Evolutionary conservation across 768 basidiomycete species (phyloP), one percentile per base, ranked within the genome.

Genomic region (Chiua virens): DNA sequence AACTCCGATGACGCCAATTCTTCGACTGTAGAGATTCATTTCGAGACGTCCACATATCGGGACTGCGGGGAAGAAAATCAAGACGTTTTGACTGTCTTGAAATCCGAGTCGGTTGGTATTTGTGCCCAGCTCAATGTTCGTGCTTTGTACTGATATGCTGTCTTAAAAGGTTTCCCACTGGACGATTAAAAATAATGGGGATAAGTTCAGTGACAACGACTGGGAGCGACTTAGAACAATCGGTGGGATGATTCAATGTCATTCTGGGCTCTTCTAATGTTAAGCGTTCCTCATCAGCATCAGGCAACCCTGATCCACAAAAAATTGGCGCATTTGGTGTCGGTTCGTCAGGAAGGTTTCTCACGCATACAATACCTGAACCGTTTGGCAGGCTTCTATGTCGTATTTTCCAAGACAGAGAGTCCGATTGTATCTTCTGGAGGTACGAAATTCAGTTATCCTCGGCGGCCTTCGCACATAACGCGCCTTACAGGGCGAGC

Each of bases 241-340:
- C 60, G 87, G 86, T 85, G n/a, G 20, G 75, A 32, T 10, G 9
- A 8, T 28, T 28, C 11, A 8, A 9, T 32, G 14, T 32, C 14
- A 30, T 3, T 32, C 32, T 6, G 11, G 2, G 10, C 28, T 14
- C 14, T 14, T 32, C 32, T 15, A 6, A 32, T 32, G 14, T 7
- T 6, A 15, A 9, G 11, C 14, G 13, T 32, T 32, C 32, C 3
- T 32, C 11, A 32, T 15, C 59, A 84, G 94, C 93, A 14, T 89
- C 92, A 61, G 94, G 94, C 0, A 96, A 98, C 66, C 93, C 93
- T 0, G 92, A 96, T 61, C 92, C 94, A 68, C 85, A 89, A 68
- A 93, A 93, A 75, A 93, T 98, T 49, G 94, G 95, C n/a, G 92
- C 92, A 30, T 91, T 92, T 58, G 89, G 89, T 52, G 87, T 89